A percentile compares a stretch with the other conserved stretches of the same genome.
Evolutionary conservation across 805 yeast genomes (phyloP).

Genomic region (Spathaspora hagerdaliae): DNA sequence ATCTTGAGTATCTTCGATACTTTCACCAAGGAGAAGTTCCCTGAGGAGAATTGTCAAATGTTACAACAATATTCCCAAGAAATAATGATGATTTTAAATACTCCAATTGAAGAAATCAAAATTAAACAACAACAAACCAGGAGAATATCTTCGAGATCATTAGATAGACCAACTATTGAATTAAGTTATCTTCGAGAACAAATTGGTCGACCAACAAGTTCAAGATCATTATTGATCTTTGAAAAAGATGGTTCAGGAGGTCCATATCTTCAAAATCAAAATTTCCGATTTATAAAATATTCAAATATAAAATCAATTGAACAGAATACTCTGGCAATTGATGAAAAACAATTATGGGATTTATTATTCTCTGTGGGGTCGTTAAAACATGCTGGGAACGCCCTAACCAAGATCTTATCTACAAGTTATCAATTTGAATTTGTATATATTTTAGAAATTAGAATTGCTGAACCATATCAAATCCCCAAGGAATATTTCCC

Average conservation of each 20-base stretch:
- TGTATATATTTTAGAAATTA: conserved; percentile 49
- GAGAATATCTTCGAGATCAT: not conserved
- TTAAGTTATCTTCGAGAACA: conserved; percentile 9
- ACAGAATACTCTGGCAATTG: not conserved
- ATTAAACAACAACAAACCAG: conserved; percentile 6
- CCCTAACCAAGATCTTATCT: conserved; percentile 34
- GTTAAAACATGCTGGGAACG: conserved; percentile 40
- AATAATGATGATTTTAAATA: conserved; percentile 34
- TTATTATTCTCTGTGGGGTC: conserved; percentile 32
- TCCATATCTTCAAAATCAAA: conserved; percentile 50
- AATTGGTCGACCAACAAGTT: conserved; percentile 54
- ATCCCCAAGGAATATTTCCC: conserved; percentile 45
- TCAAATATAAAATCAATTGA: conserved; percentile 2
- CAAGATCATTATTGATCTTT: conserved; percentile 30
- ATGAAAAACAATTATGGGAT: conserved; percentile 28
- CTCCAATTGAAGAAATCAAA: conserved; percentile 4
- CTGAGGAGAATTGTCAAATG: conserved; percentile 26
- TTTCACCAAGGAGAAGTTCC: conserved; percentile 33
- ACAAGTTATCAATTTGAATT: conserved; percentile 34
- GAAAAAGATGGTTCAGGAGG: conserved; percentile 66
- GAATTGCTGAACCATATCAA: conserved; percentile 44
- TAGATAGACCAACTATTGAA: conserved; percentile 11
- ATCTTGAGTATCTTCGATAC: conserved; percentile 56
- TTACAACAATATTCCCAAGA: conserved; percentile 39
- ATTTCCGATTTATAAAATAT: conserved; percentile 37